These are phyloP conservation scores for Artemisia annua DNA, from an alignment of 129 eudicot species.

Conservation along the genomic window DNA sequence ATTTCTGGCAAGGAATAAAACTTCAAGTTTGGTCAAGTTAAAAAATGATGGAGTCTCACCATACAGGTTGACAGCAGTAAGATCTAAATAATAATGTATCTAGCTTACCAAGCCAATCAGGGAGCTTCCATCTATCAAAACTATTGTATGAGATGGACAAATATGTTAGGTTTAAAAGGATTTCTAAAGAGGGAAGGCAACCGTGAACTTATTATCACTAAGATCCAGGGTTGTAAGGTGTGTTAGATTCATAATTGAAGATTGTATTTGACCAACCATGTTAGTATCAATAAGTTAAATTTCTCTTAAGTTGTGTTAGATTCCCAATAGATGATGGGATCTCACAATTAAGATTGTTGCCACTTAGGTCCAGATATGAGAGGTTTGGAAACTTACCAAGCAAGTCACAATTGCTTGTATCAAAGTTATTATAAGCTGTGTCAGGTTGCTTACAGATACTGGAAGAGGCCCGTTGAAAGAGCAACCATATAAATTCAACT, in stretches of 20 bases:
- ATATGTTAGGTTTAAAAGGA: background rate
- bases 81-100: conserved; percentile 9
- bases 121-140: conserved; percentile 12
- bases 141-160: background rate
- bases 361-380: background rate
- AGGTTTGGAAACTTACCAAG: conserved; percentile 19
- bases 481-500: background rate
- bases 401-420: conserved; percentile 3
- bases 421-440: conserved; percentile 22
- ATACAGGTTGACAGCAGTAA: conserved; percentile 7
- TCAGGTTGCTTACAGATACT: conserved; percentile 25
- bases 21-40: no score
- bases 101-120: conserved; percentile 26
- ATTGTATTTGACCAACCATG: conserved; percentile 22
- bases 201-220: background rate
- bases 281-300: background rate
- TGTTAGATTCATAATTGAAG: conserved; percentile 28
- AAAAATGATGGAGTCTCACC: conserved; percentile 32
- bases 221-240: conserved; percentile 1
- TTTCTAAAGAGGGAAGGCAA: conserved; percentile 21
- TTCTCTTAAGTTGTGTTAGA: conserved; percentile 13
- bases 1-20: no score
- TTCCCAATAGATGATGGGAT: conserved; percentile 23
- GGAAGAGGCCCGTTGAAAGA: conserved; percentile 28
- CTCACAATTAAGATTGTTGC: conserved; percentile 18